Conservation (phyloP, 2,329 filamentous ascomycete species). For the Stagonosporopsis chrysanthemi region DNA sequence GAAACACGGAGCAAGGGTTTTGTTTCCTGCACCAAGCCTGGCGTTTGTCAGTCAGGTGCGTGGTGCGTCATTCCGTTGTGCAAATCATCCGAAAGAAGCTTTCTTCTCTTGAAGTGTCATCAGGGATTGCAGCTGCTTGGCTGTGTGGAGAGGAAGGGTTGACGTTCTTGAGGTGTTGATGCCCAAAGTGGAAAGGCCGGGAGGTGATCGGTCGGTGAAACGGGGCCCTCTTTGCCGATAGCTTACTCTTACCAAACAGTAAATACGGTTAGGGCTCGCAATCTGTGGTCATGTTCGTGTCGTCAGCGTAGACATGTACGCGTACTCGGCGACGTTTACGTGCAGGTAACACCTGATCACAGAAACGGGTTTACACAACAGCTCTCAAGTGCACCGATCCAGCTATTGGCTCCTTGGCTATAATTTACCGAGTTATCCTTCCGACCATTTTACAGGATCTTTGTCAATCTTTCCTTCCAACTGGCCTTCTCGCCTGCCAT, state of each 20-base stretch:
- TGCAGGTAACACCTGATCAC: neutral
- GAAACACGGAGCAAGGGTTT: conserved; percentile 19
- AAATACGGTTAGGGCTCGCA: neutral
- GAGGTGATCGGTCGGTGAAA: conserved; percentile 12
- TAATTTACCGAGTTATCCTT: neutral
- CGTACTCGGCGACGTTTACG: neutral
- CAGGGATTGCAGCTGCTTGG: neutral
- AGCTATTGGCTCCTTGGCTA: neutral
- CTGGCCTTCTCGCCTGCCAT: conserved; percentile 39
- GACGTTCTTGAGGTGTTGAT: neutral
- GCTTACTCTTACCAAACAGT: neutral
- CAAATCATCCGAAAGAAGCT: conserved; percentile 8
- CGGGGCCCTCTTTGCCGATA: neutral
- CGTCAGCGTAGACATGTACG: conserved; percentile 7
- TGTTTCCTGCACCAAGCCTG: neutral
- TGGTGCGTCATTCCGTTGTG: conserved; percentile 7
- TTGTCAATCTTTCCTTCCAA: conserved; percentile 44
- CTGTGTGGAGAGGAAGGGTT: neutral
- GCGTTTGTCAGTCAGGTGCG: conserved; percentile 12
- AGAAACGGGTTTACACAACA: neutral
- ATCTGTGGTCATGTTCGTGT: neutral
- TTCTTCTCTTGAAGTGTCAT: neutral
- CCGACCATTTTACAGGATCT: conserved; percentile 38
- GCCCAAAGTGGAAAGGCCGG: neutral
- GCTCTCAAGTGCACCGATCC: neutral